Base-by-base conservation (phyloP, 768 basidiomycete species). In the Boletus tomentosulus region DNA sequence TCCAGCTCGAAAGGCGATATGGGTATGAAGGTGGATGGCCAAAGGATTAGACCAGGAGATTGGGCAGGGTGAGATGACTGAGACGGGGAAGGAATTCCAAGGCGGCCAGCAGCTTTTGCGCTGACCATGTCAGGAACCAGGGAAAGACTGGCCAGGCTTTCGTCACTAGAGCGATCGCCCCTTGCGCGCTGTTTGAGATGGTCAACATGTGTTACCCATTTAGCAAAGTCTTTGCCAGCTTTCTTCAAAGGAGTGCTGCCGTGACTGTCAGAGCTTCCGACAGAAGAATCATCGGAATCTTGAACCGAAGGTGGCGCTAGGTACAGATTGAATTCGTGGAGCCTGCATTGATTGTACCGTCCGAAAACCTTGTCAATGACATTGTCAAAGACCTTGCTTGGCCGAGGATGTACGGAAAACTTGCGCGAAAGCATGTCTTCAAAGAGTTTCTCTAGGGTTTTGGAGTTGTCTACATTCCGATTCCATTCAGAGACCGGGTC, bases 1-100 rank as follows among this genome's bases (percentile, higher is more conserved):
- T 89, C 87, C 33, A 89, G 72, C 63, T 87, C 86, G 3, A 66
- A 62, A 24, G 86, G 76, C 1, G 74, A 51, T 59, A 85, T 71
- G 1, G 84, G 78, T 44, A 88, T 72, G 65, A 85, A 86, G 6
- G 78, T 81, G 25, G 75, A 70, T 7, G 80, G 83, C 76, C 73
- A 80, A 33, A 87, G 68, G 24, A 89, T 62, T 7, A 89, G 67
- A 1, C 88, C 87, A 6, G 84, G 77, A 2, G 83, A 83, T 63
- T 87, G 86, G 43, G 75, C 62, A n/a, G 72, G 61, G 24, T 61
- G 57, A 30, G 56, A 58, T 25, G 60, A 58, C 11, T 42, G 63
- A 53, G 50, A 53, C 6, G 50, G 13, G 31, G 60, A 35, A 9
- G 60, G 56, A 51, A 72, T 68, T 10, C 76, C 77, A 6, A 76